Evolutionary conservation across 2,329 filamentous ascomycete species (phyloP), one percentile per base, ranked within the genome.

Genomic region (Alternaria sp.): DNA sequence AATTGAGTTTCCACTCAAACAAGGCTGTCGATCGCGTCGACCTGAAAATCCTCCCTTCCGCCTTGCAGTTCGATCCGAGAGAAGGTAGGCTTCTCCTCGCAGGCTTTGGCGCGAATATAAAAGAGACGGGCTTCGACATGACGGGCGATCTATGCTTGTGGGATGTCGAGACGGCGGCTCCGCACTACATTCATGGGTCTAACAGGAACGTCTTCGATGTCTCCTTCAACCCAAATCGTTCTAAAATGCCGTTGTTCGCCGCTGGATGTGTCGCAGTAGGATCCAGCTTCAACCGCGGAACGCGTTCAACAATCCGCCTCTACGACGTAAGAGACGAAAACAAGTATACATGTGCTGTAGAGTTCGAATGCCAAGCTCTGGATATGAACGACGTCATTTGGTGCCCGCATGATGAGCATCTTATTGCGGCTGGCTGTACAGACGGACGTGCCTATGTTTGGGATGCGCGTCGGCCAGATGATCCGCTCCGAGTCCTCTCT

Each of bases 371-470:
- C 63, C 81, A 81, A 24, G 86, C 86, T 0, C 67, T 81, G 7
- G 86, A 89, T 69, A 86, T 88, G 64, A 88, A 88, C 55, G 85
- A 88, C 56, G 77, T 88, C 0, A 77, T 83, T 0, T 84, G 83
- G 63, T 84, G 81, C 55, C 81, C 81, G 0, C 70, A 80, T 52
- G 78, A 83, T 51, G 76, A 82, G 1, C 79, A 81, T 36, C 78
- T 86, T 54, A 75, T 88, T 11, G 83, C 85, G 7, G 85, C 84
- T 11, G 85, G 85, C 10, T 87, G 86, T 61, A 88, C 86, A 0
- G 81, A 87, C 70, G 85, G 86, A 2, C 78, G 78, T 29, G 83
- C 84, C 0, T 88, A 88, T 70, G 77, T 88, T 5, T 89, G 86
- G 85, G 86, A 89, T 68, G 71, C 78, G 28, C 83, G 86, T 1